These are phyloP conservation scores for Postia placenta DNA, from an alignment of 768 basidiomycete species.

Conservation along the genomic window DNA sequence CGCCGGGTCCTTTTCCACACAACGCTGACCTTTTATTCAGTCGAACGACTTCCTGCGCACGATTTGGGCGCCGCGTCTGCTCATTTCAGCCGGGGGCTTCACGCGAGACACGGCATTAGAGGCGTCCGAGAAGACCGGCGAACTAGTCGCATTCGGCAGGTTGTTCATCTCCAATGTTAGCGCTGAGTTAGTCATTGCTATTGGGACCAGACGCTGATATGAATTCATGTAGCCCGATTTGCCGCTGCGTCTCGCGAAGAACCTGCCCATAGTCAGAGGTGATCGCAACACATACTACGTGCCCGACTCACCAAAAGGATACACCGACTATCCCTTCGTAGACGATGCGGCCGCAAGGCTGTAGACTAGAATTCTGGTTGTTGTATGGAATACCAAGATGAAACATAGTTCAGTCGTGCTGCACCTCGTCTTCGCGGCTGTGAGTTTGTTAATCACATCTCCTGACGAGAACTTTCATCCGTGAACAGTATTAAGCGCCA, in stretches of 20 bases:
- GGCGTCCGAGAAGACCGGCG: conserved; percentile 12
- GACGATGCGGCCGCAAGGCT: neutral
- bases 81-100: conserved; percentile 20
- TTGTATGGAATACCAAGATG: neutral
- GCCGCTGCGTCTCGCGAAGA: conserved; percentile 5
- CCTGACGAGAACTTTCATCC: neutral
- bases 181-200: neutral
- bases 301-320: conserved; percentile 19
- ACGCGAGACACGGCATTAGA: conserved; percentile 15
- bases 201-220: neutral
- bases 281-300: conserved; percentile 18
- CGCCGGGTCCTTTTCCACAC: conserved; percentile 23
- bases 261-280: conserved; percentile 2
- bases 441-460: neutral
- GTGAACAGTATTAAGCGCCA: neutral
- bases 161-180: conserved; percentile 20
- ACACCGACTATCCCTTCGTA: conserved; percentile 7
- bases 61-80: conserved; percentile 16
- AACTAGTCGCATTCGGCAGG: conserved; percentile 22
- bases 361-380: neutral
- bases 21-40: conserved; percentile 15
- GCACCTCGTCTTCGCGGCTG: no score
- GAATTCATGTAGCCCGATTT: conserved; percentile 20
- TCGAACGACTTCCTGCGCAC: conserved; percentile 19
- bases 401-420: neutral